Evolutionary conservation across 2,329 filamentous ascomycete species (phyloP), one percentile per base, ranked within the genome.

Genomic region (Penicillium sumatraense): DNA sequence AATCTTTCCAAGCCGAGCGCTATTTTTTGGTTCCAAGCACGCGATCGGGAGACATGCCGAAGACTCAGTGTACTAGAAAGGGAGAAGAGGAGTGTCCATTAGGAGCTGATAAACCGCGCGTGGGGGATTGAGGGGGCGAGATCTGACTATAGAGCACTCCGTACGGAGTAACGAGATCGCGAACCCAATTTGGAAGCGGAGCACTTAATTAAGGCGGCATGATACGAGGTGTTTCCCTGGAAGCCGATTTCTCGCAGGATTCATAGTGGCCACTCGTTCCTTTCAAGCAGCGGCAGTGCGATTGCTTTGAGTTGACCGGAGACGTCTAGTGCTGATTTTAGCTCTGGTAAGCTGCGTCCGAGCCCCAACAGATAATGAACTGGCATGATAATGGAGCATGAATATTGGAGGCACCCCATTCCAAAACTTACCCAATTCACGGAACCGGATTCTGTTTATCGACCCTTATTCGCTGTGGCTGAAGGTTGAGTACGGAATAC

Each of bases 311-410:
- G 29, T 36, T 53, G 26, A 9, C 21, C 31, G 24, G 45, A 13
- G 24, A 1, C 11, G 20, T 51, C 33, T 58, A 56, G 53, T 61
- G 56, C 58, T 60, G 56, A 61, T 59, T 51, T n/a, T 51, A 16
- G 20, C 26, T 50, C 33, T 52, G 27, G 38, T 42, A 36, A 53
- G 38, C 54, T 52, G 50, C 58, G 61, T 51, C 56, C 57, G 61
- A 61, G 60, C 58, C 61, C 53, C 51, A 52, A 54, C 59, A 57
- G 54, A 63, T 53, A 35, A 47, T 56, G 47, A 33, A 14, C 46
- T 31, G 40, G 49, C 53, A n/a, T n/a, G n/a, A n/a, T n/a, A n/a
- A n/a, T 35, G 29, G 18, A 11, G 23, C 8, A 24, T 27, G 40
- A 16, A 38, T 31, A 49, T n/a, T n/a, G n/a, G n/a, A n/a, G 31